Base-by-base conservation (phyloP, 371 early-diverging fungal genomes). In the Apophysomyces ossiformis region DNA sequence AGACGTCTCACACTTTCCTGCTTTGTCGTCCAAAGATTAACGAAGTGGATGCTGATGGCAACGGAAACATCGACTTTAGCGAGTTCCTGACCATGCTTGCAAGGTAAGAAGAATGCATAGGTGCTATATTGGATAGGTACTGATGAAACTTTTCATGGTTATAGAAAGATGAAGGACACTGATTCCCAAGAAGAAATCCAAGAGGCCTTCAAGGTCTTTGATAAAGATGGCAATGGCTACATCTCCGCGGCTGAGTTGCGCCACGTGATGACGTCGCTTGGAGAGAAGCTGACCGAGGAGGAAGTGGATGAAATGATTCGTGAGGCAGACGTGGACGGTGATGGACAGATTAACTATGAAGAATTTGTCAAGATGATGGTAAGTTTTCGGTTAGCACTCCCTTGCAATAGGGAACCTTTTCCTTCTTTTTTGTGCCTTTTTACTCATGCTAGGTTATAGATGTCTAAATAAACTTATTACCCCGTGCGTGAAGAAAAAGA, bases 61-160 rank as follows among this genome's bases (percentile, higher is more conserved):
- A 95, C 75, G 95, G 96, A 67, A 93, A 85, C 57, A 92, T 96
- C 72, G 97, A 96, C 79, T 95, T 95, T 73, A 83, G 90, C 64
- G 96, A 97, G 79, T 96, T 97, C 81, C 77, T 95, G 73, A 90
- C 95, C 64, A 92, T 96, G 93, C 88, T 95, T 91, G 95, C 95
- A 75, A 78, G 78, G 82, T 81, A 77, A 65, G 37, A 15, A 8
- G 59, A 36, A 16, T 18, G 21, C 37, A 64, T 35, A 45, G 32
- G 32, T 11, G 26, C 5, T 37, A 26, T 7, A 4, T 32, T 15
- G n/a, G 36, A 26, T 38, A 35, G 15, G 39, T 57, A 39, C 58
- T 41, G 26, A 32, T 38, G 7, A 16, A 59, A 16, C 13, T 18
- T 59, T 4, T 39, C 35, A 18, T 38, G 16, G 45, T 54, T 16